These are phyloP conservation scores for Stropharia rugosoannulata DNA, from an alignment of 768 basidiomycete species.

Conservation along the genomic window DNA sequence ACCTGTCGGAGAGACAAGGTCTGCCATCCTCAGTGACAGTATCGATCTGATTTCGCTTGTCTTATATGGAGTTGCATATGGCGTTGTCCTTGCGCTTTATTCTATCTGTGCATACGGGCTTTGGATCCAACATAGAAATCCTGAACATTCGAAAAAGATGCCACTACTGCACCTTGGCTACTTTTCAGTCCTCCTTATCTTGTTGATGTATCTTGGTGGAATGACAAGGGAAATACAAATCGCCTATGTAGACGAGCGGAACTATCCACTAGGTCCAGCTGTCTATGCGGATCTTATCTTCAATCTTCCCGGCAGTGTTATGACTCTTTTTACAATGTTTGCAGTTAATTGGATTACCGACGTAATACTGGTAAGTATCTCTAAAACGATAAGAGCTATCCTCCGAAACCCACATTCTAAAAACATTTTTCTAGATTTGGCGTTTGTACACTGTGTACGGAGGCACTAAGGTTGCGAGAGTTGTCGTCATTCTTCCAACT, in stretches of 20 bases:
- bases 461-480: background rate
- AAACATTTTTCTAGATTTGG: constrained; percentile 8
- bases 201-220: constrained; percentile 6
- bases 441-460: constrained; percentile 7
- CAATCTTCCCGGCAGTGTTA: constrained; percentile 9
- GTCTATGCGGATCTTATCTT: constrained; percentile 7
- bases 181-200: constrained; percentile 1
- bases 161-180: background rate
- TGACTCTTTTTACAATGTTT: constrained; percentile 11
- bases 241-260: constrained; percentile 19
- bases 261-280: constrained; percentile 17
- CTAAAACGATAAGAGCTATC: background rate
- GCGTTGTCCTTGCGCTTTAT: constrained; percentile 10
- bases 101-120: constrained; percentile 8
- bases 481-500: constrained; percentile 2
- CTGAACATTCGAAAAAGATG: background rate
- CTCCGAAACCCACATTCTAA: background rate
- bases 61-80: constrained; percentile 10
- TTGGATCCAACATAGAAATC: background rate
- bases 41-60: constrained; percentile 7
- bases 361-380: constrained; percentile 12
- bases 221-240: constrained; percentile 9
- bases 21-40: constrained; percentile 1
- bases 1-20: background rate
- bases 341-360: constrained; percentile 19